phyloP scores from a whole-genome alignment of 306 rosid species.

The Malus sylvestris region DNA sequence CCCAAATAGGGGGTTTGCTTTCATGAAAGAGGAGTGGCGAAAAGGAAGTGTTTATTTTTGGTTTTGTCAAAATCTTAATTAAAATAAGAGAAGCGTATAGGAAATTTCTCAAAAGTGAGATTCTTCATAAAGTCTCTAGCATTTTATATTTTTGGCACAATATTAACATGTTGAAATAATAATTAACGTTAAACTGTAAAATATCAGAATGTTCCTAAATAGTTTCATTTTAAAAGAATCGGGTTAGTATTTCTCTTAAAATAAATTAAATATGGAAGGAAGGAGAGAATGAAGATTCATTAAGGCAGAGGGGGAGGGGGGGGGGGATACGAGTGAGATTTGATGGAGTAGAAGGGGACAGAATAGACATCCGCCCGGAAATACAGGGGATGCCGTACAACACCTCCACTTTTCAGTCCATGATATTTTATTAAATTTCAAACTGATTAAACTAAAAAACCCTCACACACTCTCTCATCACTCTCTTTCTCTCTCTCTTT shows the following conservation, averaged over 20 bases:
- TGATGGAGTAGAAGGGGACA: conserved; percentile 86
- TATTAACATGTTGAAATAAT: rapidly evolving
- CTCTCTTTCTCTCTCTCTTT: conserved; percentile 14
- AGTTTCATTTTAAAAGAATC: too few relatives aligned
- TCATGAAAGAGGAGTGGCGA: not conserved
- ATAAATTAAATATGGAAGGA: not conserved
- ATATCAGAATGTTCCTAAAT: too few relatives aligned
- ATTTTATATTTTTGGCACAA: too few relatives aligned
- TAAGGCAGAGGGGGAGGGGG: not conserved
- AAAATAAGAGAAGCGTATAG: too few relatives aligned
- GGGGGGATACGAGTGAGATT: conserved; percentile 58
- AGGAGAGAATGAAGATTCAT: not conserved
- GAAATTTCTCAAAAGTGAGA: too few relatives aligned
- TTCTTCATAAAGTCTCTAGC: too few relatives aligned
- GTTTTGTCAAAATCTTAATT: not conserved
- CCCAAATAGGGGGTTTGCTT: not conserved
- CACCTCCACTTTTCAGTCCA: conserved; percentile 31
- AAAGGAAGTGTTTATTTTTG: not conserved
- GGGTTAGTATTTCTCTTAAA: too few relatives aligned
- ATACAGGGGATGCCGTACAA: conserved; percentile 81
- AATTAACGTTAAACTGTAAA: too few relatives aligned
- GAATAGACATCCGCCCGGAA: conserved; percentile 96
- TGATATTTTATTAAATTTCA: conserved; percentile 23
- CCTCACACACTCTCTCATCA: conserved; percentile 3
- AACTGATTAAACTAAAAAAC: conserved; percentile 11